Conservation (phyloP, 352 stramenopile species). For the Globisporangium perplexum region DNA sequence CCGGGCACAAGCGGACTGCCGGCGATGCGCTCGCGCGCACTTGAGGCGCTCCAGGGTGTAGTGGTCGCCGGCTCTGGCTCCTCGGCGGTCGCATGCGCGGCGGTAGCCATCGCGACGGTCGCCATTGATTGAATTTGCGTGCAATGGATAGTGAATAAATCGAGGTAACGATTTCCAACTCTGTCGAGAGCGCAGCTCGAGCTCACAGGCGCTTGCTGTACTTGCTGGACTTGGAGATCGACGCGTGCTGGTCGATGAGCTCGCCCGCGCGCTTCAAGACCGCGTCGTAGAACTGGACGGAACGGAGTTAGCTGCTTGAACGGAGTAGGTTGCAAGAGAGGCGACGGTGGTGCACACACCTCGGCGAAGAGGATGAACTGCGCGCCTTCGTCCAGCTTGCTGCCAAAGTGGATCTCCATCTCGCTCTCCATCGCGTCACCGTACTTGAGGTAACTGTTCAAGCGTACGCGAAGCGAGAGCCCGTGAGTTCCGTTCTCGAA, state of each 20-base stretch:
- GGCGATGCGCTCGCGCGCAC: conserved; percentile 65
- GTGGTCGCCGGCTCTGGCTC: too few relatives aligned
- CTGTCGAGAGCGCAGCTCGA: too few relatives aligned
- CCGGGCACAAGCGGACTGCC: conserved; percentile 63
- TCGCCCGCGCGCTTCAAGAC: conserved; percentile 48
- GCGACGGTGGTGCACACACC: conserved; percentile 15
- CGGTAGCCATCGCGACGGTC: background rate
- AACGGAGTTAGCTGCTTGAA: background rate
- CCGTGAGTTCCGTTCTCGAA: background rate
- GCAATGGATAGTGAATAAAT: too few relatives aligned
- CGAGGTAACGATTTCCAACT: too few relatives aligned
- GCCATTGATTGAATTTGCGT: too few relatives aligned
- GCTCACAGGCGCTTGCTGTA: conserved; percentile 35
- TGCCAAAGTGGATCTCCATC: conserved; percentile 71
- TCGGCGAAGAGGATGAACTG: conserved; percentile 61
- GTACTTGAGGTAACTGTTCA: conserved; percentile 65
- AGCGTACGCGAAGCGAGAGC: background rate
- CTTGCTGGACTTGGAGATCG: conserved; percentile 38
- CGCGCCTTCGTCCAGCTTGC: conserved; percentile 50
- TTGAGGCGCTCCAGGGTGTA: conserved; percentile 21
- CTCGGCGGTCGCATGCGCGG: too few relatives aligned
- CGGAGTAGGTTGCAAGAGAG: background rate
- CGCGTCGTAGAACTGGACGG: conserved; percentile 47
- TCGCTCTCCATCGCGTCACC: conserved; percentile 73
- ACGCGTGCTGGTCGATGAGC: conserved; percentile 57